Conservation (phyloP, 257 asterid species). For the Salvia miltiorrhiza region DNA sequence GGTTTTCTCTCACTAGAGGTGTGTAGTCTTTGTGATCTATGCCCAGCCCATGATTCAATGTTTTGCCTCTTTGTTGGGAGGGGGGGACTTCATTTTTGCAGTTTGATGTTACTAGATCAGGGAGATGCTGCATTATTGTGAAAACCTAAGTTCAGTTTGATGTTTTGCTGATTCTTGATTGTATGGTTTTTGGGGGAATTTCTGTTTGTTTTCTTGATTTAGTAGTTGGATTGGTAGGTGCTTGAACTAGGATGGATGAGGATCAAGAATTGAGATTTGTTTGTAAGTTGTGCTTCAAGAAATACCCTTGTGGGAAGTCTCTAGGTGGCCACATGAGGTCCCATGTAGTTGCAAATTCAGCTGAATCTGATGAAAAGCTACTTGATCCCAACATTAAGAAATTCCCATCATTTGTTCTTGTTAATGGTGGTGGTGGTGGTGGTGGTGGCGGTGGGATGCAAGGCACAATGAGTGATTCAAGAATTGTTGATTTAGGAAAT, state of each 20-base stretch:
- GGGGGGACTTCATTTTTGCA: constrained; percentile 16
- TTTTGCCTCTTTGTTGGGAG: constrained; percentile 27
- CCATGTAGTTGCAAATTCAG: constrained; percentile 56
- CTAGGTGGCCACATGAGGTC: constrained; percentile 87
- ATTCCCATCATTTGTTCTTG: constrained; percentile 25
- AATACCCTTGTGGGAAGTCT: constrained; percentile 84
- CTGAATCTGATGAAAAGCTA: constrained; percentile 44
- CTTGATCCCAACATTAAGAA: constrained; percentile 37
- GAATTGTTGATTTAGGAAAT: constrained; percentile 38
- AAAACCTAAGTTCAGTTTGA: constrained; percentile 19
- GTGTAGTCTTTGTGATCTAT: constrained; percentile 45
- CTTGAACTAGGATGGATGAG: constrained; percentile 27
- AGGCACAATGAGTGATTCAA: constrained; percentile 20
- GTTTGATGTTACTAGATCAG: constrained; percentile 20
- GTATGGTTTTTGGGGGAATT: constrained; percentile 5
- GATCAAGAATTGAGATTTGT: constrained; percentile 55
- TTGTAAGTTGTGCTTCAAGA: constrained; percentile 65
- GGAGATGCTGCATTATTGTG: constrained; percentile 31
- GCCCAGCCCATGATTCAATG: constrained; percentile 38
- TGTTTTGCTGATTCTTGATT: constrained; percentile 24
- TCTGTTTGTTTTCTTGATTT: constrained; percentile 11
- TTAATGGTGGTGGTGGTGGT: constrained; percentile 12
- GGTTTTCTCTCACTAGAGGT: constrained; percentile 33
- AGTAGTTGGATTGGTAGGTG: constrained; percentile 7
- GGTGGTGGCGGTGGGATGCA: constrained; percentile 9